Base-by-base conservation (phyloP, 805 yeast species). In the Metschnikowia matae region DNA sequence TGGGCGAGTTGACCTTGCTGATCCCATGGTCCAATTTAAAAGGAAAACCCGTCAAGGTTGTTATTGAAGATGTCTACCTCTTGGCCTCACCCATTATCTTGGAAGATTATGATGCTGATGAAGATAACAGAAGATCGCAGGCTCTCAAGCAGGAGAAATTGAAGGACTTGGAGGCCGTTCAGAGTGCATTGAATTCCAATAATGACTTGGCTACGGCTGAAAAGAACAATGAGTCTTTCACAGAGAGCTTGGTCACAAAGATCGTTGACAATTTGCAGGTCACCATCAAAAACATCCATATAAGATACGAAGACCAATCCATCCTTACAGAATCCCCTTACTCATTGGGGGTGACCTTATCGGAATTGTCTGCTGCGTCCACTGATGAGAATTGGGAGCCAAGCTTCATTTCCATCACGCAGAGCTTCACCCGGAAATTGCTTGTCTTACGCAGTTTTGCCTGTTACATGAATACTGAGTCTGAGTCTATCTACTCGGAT, bases 11-110 rank as follows among this genome's bases (percentile, higher is more conserved):
- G 55, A 86, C 96, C 0, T 71, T 94, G 48, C 96, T 88, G 63
- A 92, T 94, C 36, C 99, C 99, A 0, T 95, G 98, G 97, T 85
- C 97, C 1, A 94, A 90, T 62, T 73, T 95, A 56, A 91, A 91
- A 63, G 84, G 87, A 18, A 88, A 91, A 61, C 98, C 99, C 0
- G 98, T 92, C 6, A 89, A 88, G 64, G 80, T 94, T 13, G 73
- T 81, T 11, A 85, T 94, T 51, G 92, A 94, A 59, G 94, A 94
- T 64, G 92, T 90, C 11, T 90, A 85, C 59, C 64, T 94, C 26
- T 73, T 95, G 34, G 95, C 95, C 1, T 73, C 84, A 1, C 97
- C 98, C 1, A 82, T 83, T 18, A 67, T 82, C 4, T 71, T 80
- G 37, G 77, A 78, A 14, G 82, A 78, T 14, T 79, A 71, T 54